Evolutionary conservation across 2,329 filamentous ascomycete genomes (phyloP).

Genomic region (Colletotrichum paranaense): DNA sequence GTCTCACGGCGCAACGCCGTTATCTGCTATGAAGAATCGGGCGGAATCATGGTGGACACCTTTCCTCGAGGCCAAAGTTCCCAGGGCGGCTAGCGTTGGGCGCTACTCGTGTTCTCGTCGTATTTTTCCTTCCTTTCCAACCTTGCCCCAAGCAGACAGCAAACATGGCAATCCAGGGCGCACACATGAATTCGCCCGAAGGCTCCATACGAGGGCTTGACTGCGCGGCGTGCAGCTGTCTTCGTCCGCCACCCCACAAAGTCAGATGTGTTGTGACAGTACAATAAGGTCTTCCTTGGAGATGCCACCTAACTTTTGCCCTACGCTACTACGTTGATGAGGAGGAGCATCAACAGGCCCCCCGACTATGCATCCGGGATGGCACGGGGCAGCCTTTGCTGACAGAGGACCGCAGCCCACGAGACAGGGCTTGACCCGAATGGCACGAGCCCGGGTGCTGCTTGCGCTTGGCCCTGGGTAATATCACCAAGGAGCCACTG

Average conservation of each 20-base stretch:
- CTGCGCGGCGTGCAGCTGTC: too few species aligned
- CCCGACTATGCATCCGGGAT: neutral
- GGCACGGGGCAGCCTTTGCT: neutral
- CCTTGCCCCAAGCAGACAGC: neutral
- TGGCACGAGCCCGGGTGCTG: neutral
- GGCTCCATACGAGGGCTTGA: neutral
- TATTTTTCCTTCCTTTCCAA: neutral
- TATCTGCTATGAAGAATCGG: neutral
- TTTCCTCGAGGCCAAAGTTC: neutral
- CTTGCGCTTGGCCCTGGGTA: neutral
- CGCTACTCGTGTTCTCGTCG: constrained; percentile 16
- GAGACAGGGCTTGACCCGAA: neutral
- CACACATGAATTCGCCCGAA: neutral
- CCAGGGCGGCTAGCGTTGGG: constrained; percentile 8
- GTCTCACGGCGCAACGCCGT: neutral
- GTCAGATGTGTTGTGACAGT: neutral
- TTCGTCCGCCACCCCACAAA: neutral
- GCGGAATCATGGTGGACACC: neutral
- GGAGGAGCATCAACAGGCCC: neutral
- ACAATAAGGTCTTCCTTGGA: neutral
- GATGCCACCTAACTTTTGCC: neutral
- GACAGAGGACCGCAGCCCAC: neutral
- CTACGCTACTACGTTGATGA: neutral
- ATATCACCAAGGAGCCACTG: neutral
- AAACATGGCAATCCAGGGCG: neutral